phyloP scores from a whole-genome alignment of 768 basidiomycete species.

The Tylopilus subfusipes region DNA sequence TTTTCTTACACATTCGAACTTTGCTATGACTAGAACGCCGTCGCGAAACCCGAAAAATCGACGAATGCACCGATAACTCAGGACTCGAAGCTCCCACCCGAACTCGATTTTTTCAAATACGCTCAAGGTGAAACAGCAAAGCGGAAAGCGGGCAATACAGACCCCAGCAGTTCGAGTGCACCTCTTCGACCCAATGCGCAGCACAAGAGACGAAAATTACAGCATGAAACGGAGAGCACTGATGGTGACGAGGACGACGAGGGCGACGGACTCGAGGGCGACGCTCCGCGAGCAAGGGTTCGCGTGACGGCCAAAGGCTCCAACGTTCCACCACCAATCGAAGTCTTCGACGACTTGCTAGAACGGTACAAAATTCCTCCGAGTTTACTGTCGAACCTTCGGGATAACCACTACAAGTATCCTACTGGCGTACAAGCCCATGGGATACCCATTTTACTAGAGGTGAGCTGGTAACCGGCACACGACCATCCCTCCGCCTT shows the following conservation, averaged over 20 bases:
- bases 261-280: slow-evolving; percentile 22
- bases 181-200: slow-evolving; percentile 8
- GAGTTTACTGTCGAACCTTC: slow-evolving; percentile 63
- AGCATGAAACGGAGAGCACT: slow-evolving; percentile 21
- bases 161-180: slow-evolving; percentile 12
- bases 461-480: slow-evolving; percentile 43
- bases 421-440: slow-evolving; percentile 84
- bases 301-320: slow-evolving; percentile 74
- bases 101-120: slow-evolving; percentile 92
- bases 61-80: slow-evolving; percentile 21
- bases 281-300: slow-evolving; percentile 41
- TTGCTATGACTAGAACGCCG: slow-evolving; percentile 23
- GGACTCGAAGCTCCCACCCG: slow-evolving; percentile 61
- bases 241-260: slow-evolving; percentile 22
- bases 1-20: slow-evolving; percentile 2
- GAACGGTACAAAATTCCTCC: slow-evolving; percentile 56
- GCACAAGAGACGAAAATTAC: slow-evolving; percentile 30
- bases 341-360: slow-evolving; percentile 57
- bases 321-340: slow-evolving; percentile 57
- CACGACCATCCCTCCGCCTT: neutral
- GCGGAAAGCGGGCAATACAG: slow-evolving; percentile 39
- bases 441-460: slow-evolving; percentile 74
- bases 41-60: slow-evolving; percentile 19
- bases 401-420: slow-evolving; percentile 51
- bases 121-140: slow-evolving; percentile 55